phyloP scores from a whole-genome alignment of 1,139 yeast genomes.

The Debaryomyces nepalensis region DNA sequence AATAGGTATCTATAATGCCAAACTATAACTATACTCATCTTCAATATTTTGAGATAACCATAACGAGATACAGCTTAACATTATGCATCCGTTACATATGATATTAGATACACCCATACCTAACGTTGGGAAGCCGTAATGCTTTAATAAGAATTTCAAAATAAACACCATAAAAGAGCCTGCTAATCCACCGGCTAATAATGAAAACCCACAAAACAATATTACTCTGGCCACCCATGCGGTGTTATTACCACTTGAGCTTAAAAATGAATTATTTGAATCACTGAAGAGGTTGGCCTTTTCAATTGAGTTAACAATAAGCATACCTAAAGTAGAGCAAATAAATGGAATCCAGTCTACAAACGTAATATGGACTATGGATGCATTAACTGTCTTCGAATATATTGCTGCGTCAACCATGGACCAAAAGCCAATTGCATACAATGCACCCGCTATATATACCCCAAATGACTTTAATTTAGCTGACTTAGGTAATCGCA shows the following conservation, averaged over 20 bases:
- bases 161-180: conserved; percentile 90
- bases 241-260: conserved; percentile 53
- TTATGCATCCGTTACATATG: conserved; percentile 74
- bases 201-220: conserved; percentile 86
- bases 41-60: conserved; percentile 96
- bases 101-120: conserved; percentile 96
- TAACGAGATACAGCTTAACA: conserved; percentile 83
- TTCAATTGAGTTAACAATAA: conserved; percentile 89
- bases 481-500: conserved; percentile 68
- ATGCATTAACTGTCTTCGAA: conserved; percentile 83
- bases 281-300: conserved; percentile 71
- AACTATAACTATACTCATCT: conserved; percentile 91
- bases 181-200: conserved; percentile 92
- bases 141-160: conserved; percentile 79
- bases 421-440: conserved; percentile 88
- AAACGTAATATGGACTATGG: conserved; percentile 83
- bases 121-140: conserved; percentile 81
- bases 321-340: conserved; percentile 87
- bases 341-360: conserved; percentile 95
- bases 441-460: conserved; percentile 73
- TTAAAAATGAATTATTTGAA: conserved; percentile 57
- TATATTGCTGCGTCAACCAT: conserved; percentile 87
- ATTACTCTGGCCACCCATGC: conserved; percentile 96
- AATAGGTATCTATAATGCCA: conserved; percentile 74
- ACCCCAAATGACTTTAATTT: conserved; percentile 77